Evolutionary conservation across 352 stramenopile species (phyloP).

Genomic region (Halophytophthora polymorphica): DNA sequence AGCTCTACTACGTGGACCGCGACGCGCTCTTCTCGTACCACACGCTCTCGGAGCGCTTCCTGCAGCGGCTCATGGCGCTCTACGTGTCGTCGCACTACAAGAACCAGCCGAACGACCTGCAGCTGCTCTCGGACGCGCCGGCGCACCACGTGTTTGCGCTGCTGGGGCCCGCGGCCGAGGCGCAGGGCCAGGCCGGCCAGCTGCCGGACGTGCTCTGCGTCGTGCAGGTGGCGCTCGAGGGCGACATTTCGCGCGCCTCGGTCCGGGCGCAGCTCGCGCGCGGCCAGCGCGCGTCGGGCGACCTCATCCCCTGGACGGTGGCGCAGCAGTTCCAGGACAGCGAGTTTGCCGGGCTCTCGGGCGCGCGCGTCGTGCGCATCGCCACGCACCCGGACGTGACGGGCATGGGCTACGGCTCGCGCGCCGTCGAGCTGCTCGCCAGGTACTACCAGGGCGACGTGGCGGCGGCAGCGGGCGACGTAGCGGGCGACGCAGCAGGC

Average conservation of each 20-base stretch:
- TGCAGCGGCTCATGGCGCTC: slow-evolving; percentile 93
- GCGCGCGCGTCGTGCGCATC: slow-evolving; percentile 97
- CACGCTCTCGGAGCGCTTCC: slow-evolving; percentile 96
- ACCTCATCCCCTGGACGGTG: slow-evolving; percentile 99
- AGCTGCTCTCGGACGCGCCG: slow-evolving; percentile 98
- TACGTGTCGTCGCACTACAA: slow-evolving; percentile 99
- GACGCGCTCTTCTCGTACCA: slow-evolving; percentile 99
- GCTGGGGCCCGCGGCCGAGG: slow-evolving; percentile 92
- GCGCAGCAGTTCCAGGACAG: slow-evolving; percentile 99
- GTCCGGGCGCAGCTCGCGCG: slow-evolving; percentile 94
- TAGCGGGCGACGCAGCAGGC: slow-evolving; percentile 52
- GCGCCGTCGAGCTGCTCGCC: slow-evolving; percentile 94
- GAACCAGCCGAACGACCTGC: slow-evolving; percentile 99
- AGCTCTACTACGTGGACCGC: slow-evolving; percentile 98
- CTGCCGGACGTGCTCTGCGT: slow-evolving; percentile 98
- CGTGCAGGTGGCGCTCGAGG: slow-evolving; percentile 97
- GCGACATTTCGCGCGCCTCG: slow-evolving; percentile 95
- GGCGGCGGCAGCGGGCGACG: slow-evolving; percentile 87
- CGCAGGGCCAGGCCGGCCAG: slow-evolving; percentile 82
- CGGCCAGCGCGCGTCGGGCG: slow-evolving; percentile 95
- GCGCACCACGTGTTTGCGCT: slow-evolving; percentile 98
- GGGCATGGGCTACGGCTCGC: slow-evolving; percentile 97
- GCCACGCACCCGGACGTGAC: slow-evolving; percentile 96
- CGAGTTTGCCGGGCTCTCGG: slow-evolving; percentile 96
- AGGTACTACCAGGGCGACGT: slow-evolving; percentile 99